phyloP scores from a whole-genome alignment of 1,139 yeast genomes.

The Yarrowia galli region DNA sequence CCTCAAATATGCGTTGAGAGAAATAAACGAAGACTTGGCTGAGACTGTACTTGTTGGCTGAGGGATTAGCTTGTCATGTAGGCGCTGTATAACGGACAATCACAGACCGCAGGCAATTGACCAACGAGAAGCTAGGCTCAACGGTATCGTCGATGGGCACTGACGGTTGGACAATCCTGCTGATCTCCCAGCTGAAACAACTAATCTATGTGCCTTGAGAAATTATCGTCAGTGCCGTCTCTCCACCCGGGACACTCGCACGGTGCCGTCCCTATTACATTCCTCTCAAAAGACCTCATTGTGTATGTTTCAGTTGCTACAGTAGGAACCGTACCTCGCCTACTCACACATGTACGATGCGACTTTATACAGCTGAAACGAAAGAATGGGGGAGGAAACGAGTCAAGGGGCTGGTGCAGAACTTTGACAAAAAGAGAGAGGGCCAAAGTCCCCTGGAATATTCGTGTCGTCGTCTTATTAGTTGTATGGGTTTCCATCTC shows the following conservation, averaged over 20 bases:
- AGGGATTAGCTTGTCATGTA: no score
- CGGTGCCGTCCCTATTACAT: not conserved
- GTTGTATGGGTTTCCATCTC: no score
- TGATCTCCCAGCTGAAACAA: not conserved
- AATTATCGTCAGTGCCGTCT: not conserved
- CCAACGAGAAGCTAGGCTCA: not conserved
- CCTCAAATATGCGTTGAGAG: not conserved
- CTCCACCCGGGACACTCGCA: not conserved
- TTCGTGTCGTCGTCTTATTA: no score
- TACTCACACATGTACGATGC: not conserved
- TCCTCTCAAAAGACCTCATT: not conserved
- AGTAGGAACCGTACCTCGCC: conserved; percentile 6
- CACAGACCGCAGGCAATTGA: not conserved
- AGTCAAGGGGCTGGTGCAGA: not conserved
- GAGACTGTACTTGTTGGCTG: not conserved
- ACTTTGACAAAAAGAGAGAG: not conserved
- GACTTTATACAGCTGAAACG: conserved; percentile 5
- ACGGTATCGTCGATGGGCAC: not conserved
- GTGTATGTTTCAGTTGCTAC: conserved; percentile 3
- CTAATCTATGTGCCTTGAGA: not conserved
- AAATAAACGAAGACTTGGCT: not conserved
- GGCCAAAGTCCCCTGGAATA: no score
- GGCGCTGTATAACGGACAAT: no score
- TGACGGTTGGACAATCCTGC: conserved; percentile 1
- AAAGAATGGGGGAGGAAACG: conserved; percentile 15